Base-by-base conservation (phyloP, 2,329 filamentous ascomycete species). In the Hymenoscyphus repandus region DNA sequence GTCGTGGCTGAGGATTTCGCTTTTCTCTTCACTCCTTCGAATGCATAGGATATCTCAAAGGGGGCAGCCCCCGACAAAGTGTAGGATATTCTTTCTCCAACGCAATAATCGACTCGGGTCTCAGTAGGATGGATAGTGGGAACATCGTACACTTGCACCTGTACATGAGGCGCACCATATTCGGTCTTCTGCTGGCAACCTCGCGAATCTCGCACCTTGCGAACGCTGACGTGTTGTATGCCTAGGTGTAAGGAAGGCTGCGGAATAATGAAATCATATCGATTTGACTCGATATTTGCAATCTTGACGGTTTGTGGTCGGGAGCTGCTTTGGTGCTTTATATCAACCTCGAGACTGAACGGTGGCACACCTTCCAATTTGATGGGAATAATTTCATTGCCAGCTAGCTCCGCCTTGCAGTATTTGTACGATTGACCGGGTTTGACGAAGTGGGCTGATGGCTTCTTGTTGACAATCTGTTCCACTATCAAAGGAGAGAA, bases 341-440 rank as follows among this genome's bases (percentile, higher is more conserved):
- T 89, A 63, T 92, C 90, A 20, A 97, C 79, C 66, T 97, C 93
- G 4, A 99, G 74, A 43, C 85, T 85, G 72, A 99, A 99, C 0
- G 93, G 93, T 6, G 92, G 82, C 13, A 85, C 75, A 36, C 93
- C 93, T 52, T 86, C 86, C 15, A 99, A 77, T 2, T 80, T 84
- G 52, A 99, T 86, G 0, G 92, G 91, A 49, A 99, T 96, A 37
- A 81, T 83, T 64, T 99, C 91, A 62, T 95, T 89, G 31, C 84
- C 82, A 48, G 82, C 82, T 45, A 86, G 80, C 62, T 96, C 89
- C 43, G 90, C 84, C 67, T 90, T 86, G 71, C 93, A 99, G 70
- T 92, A 96, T 66, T 93, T 95, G 75, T 96, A 96, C 0, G 89
- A 91, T 68, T 93, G 93, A 13, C 91, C 91, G 2, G 91, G 89